phyloP scores from a whole-genome alignment of 1,284 basidiomycete species.

The Takashimella tepidaria region DNA sequence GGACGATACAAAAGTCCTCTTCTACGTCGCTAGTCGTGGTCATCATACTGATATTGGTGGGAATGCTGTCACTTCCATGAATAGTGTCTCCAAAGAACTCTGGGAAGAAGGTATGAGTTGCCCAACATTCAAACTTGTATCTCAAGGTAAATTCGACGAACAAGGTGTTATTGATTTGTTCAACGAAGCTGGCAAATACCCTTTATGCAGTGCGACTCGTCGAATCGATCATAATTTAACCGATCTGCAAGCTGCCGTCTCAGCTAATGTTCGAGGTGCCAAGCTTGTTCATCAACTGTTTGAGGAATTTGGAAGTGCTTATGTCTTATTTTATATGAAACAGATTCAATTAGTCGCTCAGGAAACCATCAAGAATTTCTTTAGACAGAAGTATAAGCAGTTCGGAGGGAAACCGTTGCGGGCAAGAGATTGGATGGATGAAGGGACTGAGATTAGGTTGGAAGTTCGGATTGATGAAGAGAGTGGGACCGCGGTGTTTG shows the following conservation, averaged over 20 bases:
- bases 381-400: not conserved
- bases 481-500: conserved; percentile 73
- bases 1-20: conserved; percentile 31
- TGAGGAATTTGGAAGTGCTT: conserved; percentile 34
- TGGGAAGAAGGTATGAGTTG: conserved; percentile 65
- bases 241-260: conserved; percentile 18
- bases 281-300: conserved; percentile 15
- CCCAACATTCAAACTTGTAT: conserved; percentile 13
- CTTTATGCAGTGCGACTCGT: conserved; percentile 8
- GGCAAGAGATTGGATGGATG: conserved; percentile 54
- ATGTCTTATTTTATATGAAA: conserved; percentile 59
- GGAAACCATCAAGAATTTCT: conserved; percentile 65
- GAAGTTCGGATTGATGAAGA: conserved; percentile 71
- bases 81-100: conserved; percentile 80
- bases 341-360: conserved; percentile 87
- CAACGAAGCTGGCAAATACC: conserved; percentile 8
- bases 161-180: conserved; percentile 15
- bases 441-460: conserved; percentile 80
- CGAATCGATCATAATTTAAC: conserved; percentile 14
- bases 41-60: conserved; percentile 41
- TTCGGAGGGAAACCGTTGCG: conserved; percentile 52
- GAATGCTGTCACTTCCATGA: conserved; percentile 67
- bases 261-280: conserved; percentile 14
- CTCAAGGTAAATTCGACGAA: conserved; percentile 20
- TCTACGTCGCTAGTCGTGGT: conserved; percentile 36